Conservation (phyloP, 2,329 filamentous ascomycete genomes). For the Talaromyces verruculosus region DNA sequence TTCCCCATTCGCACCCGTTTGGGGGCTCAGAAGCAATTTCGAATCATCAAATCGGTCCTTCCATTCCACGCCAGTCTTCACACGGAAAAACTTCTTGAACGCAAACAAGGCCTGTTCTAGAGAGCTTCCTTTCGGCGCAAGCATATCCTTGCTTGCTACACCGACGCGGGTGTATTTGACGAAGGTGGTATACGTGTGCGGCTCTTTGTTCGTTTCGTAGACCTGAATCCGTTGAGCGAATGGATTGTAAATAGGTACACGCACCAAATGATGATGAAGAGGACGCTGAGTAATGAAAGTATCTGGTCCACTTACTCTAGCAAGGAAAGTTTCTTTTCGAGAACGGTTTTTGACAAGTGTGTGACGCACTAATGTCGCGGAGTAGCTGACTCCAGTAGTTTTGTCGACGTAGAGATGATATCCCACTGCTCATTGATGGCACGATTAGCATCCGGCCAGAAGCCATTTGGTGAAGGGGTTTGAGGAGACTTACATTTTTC, state of each 20-base stretch:
- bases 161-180: slow-evolving; percentile 47
- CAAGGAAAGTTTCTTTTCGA: slow-evolving; percentile 57
- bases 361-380: slow-evolving; percentile 59
- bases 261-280: slow-evolving; percentile 13
- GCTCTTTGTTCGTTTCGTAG: slow-evolving; percentile 63
- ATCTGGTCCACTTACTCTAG: slow-evolving; percentile 54
- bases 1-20: slow-evolving; percentile 25
- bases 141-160: slow-evolving; percentile 32
- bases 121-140: slow-evolving; percentile 35
- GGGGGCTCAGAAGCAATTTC: slow-evolving; percentile 25
- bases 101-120: slow-evolving; percentile 46
- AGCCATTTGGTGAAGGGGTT: neutral
- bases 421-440: slow-evolving; percentile 46
- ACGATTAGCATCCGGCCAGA: slow-evolving; percentile 3
- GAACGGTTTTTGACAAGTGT: slow-evolving; percentile 46
- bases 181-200: slow-evolving; percentile 62
- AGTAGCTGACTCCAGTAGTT: slow-evolving; percentile 61
- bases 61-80: slow-evolving; percentile 61
- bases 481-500: slow-evolving; percentile 24
- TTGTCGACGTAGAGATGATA: slow-evolving; percentile 65
- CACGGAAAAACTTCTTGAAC: slow-evolving; percentile 60
- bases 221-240: slow-evolving; percentile 51
- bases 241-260: slow-evolving; percentile 27
- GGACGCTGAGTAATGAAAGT: slow-evolving; percentile 21
- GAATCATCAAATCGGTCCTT: slow-evolving; percentile 40